phyloP scores from a whole-genome alignment of 1,139 yeast genomes.

The Saccharomycopsis crataegensis region DNA sequence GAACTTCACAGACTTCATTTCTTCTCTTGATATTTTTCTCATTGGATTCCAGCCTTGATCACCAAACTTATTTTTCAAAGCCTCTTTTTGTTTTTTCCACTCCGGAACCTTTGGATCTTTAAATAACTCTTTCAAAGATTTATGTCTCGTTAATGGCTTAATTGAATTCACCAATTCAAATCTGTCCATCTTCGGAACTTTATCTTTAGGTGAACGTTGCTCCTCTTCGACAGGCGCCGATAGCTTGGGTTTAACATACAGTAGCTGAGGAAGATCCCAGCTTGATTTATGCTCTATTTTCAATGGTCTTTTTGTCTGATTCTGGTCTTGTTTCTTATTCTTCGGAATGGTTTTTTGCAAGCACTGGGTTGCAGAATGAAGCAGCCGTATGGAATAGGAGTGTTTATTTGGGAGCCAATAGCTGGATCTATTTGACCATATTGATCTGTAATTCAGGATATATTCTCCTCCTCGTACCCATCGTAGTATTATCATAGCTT shows the following conservation, averaged over 20 bases:
- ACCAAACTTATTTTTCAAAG: slow-evolving; percentile 52
- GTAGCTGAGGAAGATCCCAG: not conserved
- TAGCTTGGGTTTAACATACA: no score
- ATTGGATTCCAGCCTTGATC: slow-evolving; percentile 61
- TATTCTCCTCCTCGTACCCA: no score
- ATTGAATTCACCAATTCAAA: slow-evolving; percentile 22
- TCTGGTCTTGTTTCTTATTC: no score
- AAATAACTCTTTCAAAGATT: slow-evolving; percentile 6
- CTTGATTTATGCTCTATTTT: not conserved
- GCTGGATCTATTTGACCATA: no score
- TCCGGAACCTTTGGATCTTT: slow-evolving; percentile 33
- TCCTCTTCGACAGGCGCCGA: not conserved
- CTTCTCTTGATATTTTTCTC: slow-evolving; percentile 58
- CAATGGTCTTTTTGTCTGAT: not conserved
- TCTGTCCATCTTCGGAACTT: slow-evolving; percentile 32
- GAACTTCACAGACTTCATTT: slow-evolving; percentile 58
- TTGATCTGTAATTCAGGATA: no score
- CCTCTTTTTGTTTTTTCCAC: slow-evolving; percentile 65
- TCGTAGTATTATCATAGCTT: no score
- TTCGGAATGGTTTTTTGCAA: no score
- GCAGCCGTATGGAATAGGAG: no score
- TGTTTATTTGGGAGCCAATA: no score
- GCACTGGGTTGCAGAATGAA: no score
- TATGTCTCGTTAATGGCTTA: not conserved
- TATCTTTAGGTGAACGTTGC: not conserved